Evolutionary conservation across 345 rosid genomes (phyloP).

Genomic region (Citrus medica): DNA sequence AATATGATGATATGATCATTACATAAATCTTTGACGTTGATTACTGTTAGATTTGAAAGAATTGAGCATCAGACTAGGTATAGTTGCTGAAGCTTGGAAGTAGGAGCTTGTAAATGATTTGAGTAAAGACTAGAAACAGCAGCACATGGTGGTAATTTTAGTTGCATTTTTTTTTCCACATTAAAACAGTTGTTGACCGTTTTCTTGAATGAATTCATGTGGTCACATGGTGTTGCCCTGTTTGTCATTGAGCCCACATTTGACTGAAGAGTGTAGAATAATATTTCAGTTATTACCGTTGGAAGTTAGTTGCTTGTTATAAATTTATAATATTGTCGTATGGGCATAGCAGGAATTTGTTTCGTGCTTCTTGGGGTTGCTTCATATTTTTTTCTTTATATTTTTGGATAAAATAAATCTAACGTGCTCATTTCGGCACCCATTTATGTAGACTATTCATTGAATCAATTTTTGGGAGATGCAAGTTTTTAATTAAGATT

Average conservation of each 20-base stretch:
- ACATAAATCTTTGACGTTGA: background rate
- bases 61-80: background rate
- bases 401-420: background rate
- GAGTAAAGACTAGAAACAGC: slow-evolving; percentile 8
- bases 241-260: slow-evolving; percentile 31
- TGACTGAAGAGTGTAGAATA: slow-evolving; percentile 27
- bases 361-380: background rate
- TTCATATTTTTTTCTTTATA: background rate
- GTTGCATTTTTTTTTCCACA: background rate
- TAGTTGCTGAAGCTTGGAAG: background rate
- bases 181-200: slow-evolving; percentile 22
- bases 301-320: slow-evolving; percentile 41
- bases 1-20: background rate
- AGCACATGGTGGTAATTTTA: slow-evolving; percentile 23
- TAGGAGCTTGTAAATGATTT: no score
- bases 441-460: background rate
- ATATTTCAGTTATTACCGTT: slow-evolving; percentile 68
- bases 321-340: background rate
- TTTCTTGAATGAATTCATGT: slow-evolving; percentile 27
- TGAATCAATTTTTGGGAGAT: slow-evolving; percentile 1
- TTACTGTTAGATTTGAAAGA: background rate
- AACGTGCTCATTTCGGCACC: background rate
- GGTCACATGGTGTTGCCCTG: slow-evolving; percentile 58
- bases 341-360: background rate
- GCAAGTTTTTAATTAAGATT: background rate